Evolutionary conservation across 1,284 basidiomycete genomes (phyloP).

Genomic region (Ceratobasidium sp.): DNA sequence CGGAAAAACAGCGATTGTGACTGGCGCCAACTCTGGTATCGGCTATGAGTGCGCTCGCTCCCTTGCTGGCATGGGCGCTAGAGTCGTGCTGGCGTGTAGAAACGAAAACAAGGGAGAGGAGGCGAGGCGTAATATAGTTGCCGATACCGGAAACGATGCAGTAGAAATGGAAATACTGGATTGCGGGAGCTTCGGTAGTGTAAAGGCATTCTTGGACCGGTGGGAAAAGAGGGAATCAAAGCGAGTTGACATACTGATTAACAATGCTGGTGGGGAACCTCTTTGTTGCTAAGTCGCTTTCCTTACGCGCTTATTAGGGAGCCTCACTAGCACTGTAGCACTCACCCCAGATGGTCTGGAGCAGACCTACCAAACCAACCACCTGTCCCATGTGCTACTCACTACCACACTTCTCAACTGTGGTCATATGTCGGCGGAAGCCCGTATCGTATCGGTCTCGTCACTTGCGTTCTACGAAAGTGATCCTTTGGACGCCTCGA

Average conservation of each 20-base stretch:
- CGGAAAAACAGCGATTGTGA: conserved; percentile 46
- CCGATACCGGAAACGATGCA: conserved; percentile 21
- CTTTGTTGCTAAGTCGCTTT: too few species aligned
- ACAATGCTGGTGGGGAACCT: conserved; percentile 42
- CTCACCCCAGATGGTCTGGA: conserved; percentile 41
- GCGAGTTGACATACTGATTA: conserved; percentile 44
- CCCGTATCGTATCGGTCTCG: conserved; percentile 36
- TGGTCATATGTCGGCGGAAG: conserved; percentile 32
- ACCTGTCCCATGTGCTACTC: conserved; percentile 36
- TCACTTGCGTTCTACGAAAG: conserved; percentile 38
- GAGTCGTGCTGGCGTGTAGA: conserved; percentile 44
- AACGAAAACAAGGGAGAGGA: conserved; percentile 25
- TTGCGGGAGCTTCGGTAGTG: conserved; percentile 28
- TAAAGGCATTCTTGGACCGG: conserved; percentile 34
- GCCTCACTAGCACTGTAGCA: conserved; percentile 10
- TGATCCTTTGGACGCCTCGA: conserved; percentile 18
- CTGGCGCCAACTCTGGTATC: conserved; percentile 45
- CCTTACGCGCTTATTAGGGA: conserved; percentile 7
- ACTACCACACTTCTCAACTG: conserved; percentile 37
- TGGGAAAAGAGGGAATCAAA: conserved; percentile 37
- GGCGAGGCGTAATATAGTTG: conserved; percentile 41
- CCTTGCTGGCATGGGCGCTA: conserved; percentile 42
- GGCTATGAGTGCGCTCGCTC: conserved; percentile 42
- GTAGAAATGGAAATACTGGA: conserved; percentile 44
- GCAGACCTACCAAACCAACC: conserved; percentile 41